phyloP scores from a whole-genome alignment of 352 stramenopile species.

The Globisporangium sylvaticum region DNA sequence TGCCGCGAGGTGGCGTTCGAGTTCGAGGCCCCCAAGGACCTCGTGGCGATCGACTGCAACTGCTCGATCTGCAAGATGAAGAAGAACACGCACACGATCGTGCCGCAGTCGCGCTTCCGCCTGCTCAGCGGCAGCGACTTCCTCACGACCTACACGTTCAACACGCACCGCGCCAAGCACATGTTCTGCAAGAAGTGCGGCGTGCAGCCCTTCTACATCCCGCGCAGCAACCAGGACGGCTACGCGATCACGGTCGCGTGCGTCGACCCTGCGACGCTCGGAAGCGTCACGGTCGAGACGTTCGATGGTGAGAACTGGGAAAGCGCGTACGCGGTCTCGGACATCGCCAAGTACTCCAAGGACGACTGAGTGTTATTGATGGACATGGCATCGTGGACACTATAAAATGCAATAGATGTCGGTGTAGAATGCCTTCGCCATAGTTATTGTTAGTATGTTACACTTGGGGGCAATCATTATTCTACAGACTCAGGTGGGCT shows the following conservation, averaged over 20 bases:
- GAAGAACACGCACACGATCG: slow-evolving; percentile 67
- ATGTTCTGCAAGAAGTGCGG: slow-evolving; percentile 78
- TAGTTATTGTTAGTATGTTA: background rate
- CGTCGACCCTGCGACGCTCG: slow-evolving; percentile 47
- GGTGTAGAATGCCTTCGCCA: background rate
- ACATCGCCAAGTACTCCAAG: slow-evolving; percentile 39
- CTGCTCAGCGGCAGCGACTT: slow-evolving; percentile 39
- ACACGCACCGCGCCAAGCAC: slow-evolving; percentile 74
- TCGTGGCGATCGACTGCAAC: slow-evolving; percentile 76
- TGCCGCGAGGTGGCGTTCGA: slow-evolving; percentile 69
- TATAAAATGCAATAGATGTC: background rate
- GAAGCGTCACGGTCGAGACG: slow-evolving; percentile 44
- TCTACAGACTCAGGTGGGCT: background rate
- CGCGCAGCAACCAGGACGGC: slow-evolving; percentile 77
- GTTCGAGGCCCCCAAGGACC: slow-evolving; percentile 47
- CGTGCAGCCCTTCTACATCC: slow-evolving; percentile 78
- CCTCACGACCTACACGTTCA: slow-evolving; percentile 81
- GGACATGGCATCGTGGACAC: background rate
- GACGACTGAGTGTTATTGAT: background rate
- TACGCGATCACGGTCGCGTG: slow-evolving; percentile 73
- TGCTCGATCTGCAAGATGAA: slow-evolving; percentile 85
- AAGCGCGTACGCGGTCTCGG: slow-evolving; percentile 25
- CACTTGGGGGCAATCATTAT: background rate
- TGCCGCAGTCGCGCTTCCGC: slow-evolving; percentile 52
- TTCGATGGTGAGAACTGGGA: slow-evolving; percentile 85